A percentile compares a stretch with the other conserved stretches of the same genome.
phyloP scores from a whole-genome alignment of 768 basidiomycete genomes.

The Neoboletus brunneissimus region DNA sequence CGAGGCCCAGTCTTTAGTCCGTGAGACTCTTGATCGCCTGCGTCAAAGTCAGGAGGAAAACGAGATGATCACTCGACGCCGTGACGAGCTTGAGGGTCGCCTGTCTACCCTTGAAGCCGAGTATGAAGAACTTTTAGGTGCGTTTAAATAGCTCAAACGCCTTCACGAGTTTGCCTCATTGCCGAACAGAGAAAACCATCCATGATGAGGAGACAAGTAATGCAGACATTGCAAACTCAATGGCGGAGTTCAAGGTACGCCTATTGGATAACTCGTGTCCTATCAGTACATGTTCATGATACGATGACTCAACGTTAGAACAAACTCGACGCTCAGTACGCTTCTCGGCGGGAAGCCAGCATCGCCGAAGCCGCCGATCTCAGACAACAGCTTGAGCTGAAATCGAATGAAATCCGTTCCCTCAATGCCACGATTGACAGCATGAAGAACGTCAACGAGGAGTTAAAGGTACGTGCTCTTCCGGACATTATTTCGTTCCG shows the following conservation, averaged over 20 bases:
- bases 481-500: conserved; percentile 5
- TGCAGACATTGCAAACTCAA: conserved; percentile 77
- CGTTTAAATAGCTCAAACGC: conserved; percentile 24
- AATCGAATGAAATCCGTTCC: conserved; percentile 77
- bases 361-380: conserved; percentile 80
- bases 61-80: conserved; percentile 75
- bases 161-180: conserved; percentile 9
- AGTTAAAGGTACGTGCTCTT: conserved; percentile 76
- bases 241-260: conserved; percentile 84
- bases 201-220: conserved; percentile 85
- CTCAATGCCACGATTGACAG: conserved; percentile 86
- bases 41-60: conserved; percentile 91
- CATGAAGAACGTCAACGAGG: conserved; percentile 95
- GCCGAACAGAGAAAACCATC: conserved; percentile 78
- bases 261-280: not conserved
- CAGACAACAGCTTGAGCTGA: conserved; percentile 86
- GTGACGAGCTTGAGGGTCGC: conserved; percentile 85
- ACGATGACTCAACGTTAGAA: conserved; percentile 45
- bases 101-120: conserved; percentile 82
- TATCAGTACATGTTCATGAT: not conserved
- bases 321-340: conserved; percentile 93
- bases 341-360: conserved; percentile 88
- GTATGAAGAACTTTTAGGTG: conserved; percentile 95
- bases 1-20: conserved; percentile 81
- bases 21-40: conserved; percentile 87